phyloP scores from a whole-genome alignment of 768 basidiomycete genomes.

The Fomitopsis pulvina region DNA sequence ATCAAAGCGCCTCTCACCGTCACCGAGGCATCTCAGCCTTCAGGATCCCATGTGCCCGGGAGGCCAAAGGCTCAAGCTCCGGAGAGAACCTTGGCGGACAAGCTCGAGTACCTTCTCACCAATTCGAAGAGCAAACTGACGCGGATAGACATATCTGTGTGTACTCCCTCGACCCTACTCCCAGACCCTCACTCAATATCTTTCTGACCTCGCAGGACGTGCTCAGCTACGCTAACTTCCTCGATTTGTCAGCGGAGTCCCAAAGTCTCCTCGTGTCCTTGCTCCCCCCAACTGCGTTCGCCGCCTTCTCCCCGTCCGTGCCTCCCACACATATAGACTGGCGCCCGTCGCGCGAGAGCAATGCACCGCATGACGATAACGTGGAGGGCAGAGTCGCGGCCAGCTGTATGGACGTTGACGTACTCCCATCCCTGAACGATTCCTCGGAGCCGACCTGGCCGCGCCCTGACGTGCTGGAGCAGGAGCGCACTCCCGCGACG shows the following conservation, averaged over 20 bases:
- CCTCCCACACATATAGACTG: constrained; percentile 21
- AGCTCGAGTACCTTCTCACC: constrained; percentile 35
- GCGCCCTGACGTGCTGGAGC: background rate
- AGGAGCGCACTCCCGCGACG: constrained; percentile 7
- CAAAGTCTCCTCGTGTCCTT: constrained; percentile 19
- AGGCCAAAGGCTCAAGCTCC: constrained; percentile 3
- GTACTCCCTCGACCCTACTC: background rate
- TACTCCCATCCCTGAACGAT: background rate
- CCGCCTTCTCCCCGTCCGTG: constrained; percentile 12
- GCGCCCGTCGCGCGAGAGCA: background rate
- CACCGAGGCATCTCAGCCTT: background rate
- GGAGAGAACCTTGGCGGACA: constrained; percentile 25
- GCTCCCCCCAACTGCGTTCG: constrained; percentile 25
- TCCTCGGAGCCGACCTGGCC: background rate
- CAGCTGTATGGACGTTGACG: background rate
- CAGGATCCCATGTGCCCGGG: background rate
- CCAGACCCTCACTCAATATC: background rate
- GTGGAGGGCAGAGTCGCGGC: background rate
- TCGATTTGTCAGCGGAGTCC: constrained; percentile 21
- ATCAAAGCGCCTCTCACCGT: background rate
- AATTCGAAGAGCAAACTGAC: constrained; percentile 44
- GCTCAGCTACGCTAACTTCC: constrained; percentile 18
- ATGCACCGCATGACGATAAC: background rate
- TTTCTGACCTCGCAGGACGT: constrained; percentile 10
- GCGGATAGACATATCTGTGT: constrained; percentile 42